These are phyloP conservation scores for Chaetomium olivaceum DNA, from an alignment of 2,329 filamentous ascomycete genomes.

Conservation along the genomic window DNA sequence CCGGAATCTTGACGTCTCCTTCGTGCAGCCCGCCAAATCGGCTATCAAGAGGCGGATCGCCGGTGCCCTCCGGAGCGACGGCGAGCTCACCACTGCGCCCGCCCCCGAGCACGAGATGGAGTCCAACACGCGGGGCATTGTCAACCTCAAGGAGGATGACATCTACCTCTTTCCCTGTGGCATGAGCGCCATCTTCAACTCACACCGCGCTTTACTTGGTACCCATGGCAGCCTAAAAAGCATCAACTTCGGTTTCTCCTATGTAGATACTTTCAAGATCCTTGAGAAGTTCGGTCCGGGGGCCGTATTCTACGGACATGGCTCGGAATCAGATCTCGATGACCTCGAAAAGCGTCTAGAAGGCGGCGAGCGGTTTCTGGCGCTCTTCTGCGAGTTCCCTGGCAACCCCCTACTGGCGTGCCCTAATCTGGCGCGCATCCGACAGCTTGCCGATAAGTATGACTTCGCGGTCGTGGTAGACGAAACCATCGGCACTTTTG, in stretches of 20 bases:
- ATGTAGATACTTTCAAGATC: conserved; percentile 94
- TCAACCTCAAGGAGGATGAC: conserved; percentile 76
- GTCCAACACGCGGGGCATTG: conserved; percentile 55
- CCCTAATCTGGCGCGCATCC: conserved; percentile 82
- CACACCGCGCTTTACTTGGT: conserved; percentile 72
- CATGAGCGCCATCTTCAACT: conserved; percentile 94
- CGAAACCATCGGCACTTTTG: conserved; percentile 94
- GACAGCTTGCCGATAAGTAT: conserved; percentile 74
- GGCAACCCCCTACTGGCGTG: conserved; percentile 86
- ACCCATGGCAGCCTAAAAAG: conserved; percentile 68
- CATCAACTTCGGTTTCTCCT: conserved; percentile 94
- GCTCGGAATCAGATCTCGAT: conserved; percentile 75
- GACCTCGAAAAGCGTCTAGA: conserved; percentile 73
- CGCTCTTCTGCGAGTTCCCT: conserved; percentile 92
- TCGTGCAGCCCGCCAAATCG: conserved; percentile 78
- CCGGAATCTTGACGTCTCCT: conserved; percentile 78
- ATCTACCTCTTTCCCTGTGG: conserved; percentile 86
- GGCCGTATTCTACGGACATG: conserved; percentile 82
- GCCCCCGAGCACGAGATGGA: conserved; percentile 49
- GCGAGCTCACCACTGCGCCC: conserved; percentile 61
- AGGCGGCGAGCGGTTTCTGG: conserved; percentile 73
- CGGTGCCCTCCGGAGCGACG: conserved; percentile 73
- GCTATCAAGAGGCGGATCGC: conserved; percentile 87
- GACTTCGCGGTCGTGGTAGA: conserved; percentile 90
- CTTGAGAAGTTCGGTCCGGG: conserved; percentile 92